Conservation (phyloP, 495 filamentous ascomycete genomes). For the Cladorrhinum samala region DNA sequence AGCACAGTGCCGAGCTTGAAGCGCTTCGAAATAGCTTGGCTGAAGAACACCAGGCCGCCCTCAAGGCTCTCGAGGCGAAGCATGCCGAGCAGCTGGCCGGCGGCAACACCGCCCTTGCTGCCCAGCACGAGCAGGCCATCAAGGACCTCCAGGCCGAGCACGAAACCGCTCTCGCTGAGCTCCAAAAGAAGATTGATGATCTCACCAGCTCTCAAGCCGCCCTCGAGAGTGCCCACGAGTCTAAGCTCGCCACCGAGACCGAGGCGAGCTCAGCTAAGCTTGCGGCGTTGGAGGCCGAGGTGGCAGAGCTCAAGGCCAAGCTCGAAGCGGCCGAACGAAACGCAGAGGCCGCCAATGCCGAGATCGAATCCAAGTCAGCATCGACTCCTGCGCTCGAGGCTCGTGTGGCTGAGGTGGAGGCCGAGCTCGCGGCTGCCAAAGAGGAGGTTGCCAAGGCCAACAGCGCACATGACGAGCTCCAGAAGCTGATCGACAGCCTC, state of each 20-base stretch:
- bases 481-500: constrained; percentile 37
- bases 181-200: constrained; percentile 41
- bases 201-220: constrained; percentile 27
- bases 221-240: constrained; percentile 25
- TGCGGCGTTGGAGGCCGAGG: constrained; percentile 34
- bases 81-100: constrained; percentile 36
- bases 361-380: constrained; percentile 26
- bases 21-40: constrained; percentile 35
- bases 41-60: constrained; percentile 34
- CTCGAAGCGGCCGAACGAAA: constrained; percentile 28
- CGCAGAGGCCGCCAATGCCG: constrained; percentile 35
- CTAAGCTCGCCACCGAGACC: constrained; percentile 23
- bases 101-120: constrained; percentile 24
- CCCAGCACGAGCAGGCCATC: constrained; percentile 32
- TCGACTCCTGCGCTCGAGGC: constrained; percentile 31
- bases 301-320: constrained; percentile 36
- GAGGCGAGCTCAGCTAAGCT: constrained; percentile 31
- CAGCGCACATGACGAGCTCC: constrained; percentile 34
- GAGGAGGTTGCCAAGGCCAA: constrained; percentile 32
- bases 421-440: constrained; percentile 32
- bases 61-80: constrained; percentile 36
- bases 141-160: constrained; percentile 38
- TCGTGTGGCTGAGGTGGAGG: constrained; percentile 32
- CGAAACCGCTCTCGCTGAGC: constrained; percentile 29
- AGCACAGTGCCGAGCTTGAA: constrained; percentile 37